Evolutionary conservation across 2,329 filamentous ascomycete species (phyloP), one percentile per base, ranked within the genome.

Genomic region (Cladosporium sp.): DNA sequence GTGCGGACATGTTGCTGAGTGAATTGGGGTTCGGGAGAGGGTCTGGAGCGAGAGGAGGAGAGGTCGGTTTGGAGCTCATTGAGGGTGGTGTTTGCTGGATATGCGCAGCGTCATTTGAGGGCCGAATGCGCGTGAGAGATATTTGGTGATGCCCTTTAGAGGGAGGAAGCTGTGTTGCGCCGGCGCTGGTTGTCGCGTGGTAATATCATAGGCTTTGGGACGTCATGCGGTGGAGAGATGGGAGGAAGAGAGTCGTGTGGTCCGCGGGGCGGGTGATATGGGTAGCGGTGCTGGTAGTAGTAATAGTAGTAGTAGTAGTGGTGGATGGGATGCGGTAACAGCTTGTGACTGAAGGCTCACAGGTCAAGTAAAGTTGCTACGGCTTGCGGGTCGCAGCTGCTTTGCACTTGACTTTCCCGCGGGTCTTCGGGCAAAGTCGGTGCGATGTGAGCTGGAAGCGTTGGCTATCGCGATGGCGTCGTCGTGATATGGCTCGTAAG

Each of bases 51-150:
- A 58, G 59, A 13, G 57, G 56, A 16, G 58, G n/a, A 56, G 46
- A 28, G 25, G 30, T 28, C 28, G 21, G 49, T 59, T 25, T 46
- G 39, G 30, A 28, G 51, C 46, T 32, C 43, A 46, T 34, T 59
- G 46, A 16, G 43, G 11, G 46, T 48, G 60, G 49, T 46, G 13
- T 51, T 62, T 21, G 16, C 46, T 26, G 26, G 48, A 51, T 13
- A n/a, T 46, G 60, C 49, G 34, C 60, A 46, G 60, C 60, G 60
- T 63, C 60, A 63, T 63, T 63, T 53, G 60, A 63, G 14, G 49
- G 30, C 32, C 14, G 34, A 43, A 56, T 63, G 60, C 34, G 49
- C 49, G 60, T 48, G 48, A 62, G 48, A 13, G 30, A 43, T 25
- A 34, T 56, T 21, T 4, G 60, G 25, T 14, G 34, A 30, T n/a